Conservation (phyloP, 768 basidiomycete genomes). For the Rhodosporidiobolus sp. region DNA sequence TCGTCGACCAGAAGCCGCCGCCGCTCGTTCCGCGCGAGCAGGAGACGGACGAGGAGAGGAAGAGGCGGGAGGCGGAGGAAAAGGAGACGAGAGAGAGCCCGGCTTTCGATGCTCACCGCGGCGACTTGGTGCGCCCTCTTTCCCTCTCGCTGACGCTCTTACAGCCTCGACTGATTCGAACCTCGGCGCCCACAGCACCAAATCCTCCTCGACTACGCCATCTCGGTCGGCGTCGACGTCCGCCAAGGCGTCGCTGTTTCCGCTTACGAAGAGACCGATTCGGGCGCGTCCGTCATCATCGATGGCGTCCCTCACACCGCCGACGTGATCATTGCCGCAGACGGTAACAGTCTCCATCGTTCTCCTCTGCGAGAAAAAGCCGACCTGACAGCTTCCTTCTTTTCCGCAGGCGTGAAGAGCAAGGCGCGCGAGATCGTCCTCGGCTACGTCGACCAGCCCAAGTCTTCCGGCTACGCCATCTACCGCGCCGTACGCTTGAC, state of each 20-base stretch:
- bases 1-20: conserved; percentile 10
- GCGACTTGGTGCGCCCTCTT: not conserved
- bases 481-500: conserved; percentile 11
- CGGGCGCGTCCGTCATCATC: conserved; percentile 4
- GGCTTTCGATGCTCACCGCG: not conserved
- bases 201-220: conserved; percentile 4
- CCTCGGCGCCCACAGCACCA: not conserved
- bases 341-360: not conserved
- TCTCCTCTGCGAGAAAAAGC: not conserved
- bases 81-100: not conserved
- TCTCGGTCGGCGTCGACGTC: conserved; percentile 12
- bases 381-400: not conserved
- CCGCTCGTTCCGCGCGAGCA: not conserved
- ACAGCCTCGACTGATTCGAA: not conserved
- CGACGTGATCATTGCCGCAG: conserved; percentile 15
- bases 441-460: conserved; percentile 28
- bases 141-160: not conserved
- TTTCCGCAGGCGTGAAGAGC: conserved; percentile 19
- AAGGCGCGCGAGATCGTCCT: conserved; percentile 31
- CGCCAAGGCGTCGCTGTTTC: conserved; percentile 7
- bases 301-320: conserved; percentile 3
- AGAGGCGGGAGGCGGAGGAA: not conserved
- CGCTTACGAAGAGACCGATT: conserved; percentile 10
- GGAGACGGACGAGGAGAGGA: not conserved
- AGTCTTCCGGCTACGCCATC: conserved; percentile 29